A percentile compares a stretch with the other conserved stretches of the same genome.
These are phyloP conservation scores for Microbotryum lychnidis-dioicae DNA, from an alignment of 1,284 basidiomycete species.

Conservation along the genomic window DNA sequence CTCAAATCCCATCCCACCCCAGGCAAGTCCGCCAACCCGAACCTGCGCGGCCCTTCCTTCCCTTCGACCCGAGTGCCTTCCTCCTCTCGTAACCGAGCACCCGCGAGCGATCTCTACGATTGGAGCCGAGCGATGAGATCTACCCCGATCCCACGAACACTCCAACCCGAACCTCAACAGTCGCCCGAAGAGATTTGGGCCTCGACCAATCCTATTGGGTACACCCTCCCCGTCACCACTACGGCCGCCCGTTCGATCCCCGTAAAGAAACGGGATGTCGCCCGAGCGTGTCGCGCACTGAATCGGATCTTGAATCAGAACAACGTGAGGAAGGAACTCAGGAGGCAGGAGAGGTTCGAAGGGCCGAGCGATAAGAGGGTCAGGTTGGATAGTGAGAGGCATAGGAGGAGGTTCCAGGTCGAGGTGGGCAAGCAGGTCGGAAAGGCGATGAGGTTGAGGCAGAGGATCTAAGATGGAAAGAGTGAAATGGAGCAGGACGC, in stretches of 20 bases:
- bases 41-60: no score
- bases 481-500: no score
- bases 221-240: slow-evolving; percentile 18
- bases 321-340: slow-evolving; percentile 22
- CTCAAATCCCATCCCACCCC: no score
- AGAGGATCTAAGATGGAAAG: no score
- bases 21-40: no score
- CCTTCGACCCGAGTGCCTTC: no score
- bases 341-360: slow-evolving; percentile 28
- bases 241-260: slow-evolving; percentile 22
- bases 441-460: slow-evolving; percentile 20
- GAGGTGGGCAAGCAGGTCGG: slow-evolving; percentile 29
- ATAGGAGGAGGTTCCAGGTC: slow-evolving; percentile 30
- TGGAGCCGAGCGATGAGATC: background rate
- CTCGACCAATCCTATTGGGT: slow-evolving; percentile 5
- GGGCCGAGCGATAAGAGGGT: slow-evolving; percentile 26
- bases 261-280: slow-evolving; percentile 19
- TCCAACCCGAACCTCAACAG: no score
- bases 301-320: slow-evolving; percentile 27
- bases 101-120: no score
- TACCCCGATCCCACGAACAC: background rate
- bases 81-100: no score
- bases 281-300: slow-evolving; percentile 21
- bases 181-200: slow-evolving; percentile 19
- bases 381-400: slow-evolving; percentile 27